These are phyloP conservation scores for Endoconidiophora polonica DNA, from an alignment of 2,329 filamentous ascomycete genomes.

Conservation along the genomic window DNA sequence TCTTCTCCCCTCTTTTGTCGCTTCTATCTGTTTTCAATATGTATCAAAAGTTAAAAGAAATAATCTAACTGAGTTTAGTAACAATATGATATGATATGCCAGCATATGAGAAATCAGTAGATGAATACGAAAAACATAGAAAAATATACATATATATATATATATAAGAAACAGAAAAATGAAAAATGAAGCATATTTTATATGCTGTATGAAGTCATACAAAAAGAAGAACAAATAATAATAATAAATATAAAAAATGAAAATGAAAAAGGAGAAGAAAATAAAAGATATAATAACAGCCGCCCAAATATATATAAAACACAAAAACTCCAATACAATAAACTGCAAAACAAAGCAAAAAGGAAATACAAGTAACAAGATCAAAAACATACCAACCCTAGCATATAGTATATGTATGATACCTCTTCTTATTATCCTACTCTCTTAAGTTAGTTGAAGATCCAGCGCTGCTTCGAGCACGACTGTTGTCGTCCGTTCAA, in stretches of 20 bases:
- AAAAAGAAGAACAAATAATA: background rate
- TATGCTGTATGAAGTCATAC: background rate
- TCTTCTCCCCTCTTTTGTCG: no score
- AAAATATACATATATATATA: background rate
- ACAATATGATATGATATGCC: no score
- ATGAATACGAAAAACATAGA: background rate
- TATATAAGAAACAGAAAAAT: background rate
- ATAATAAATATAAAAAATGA: background rate
- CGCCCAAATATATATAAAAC: conserved; percentile 2
- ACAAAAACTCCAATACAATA: background rate
- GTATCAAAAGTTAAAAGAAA: no score
- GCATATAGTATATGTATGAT: background rate
- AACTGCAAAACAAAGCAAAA: background rate
- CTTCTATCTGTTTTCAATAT: no score
- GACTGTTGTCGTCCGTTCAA: conserved; percentile 55
- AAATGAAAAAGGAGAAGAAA: background rate
- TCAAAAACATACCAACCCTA: conserved; percentile 2
- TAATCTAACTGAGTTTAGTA: no score
- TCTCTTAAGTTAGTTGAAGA: conserved; percentile 16
- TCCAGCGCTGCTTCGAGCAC: conserved; percentile 41
- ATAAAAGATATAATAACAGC: background rate
- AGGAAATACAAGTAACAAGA: background rate
- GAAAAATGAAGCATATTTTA: background rate
- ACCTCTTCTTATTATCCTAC: background rate
- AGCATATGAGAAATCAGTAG: background rate